Conservation (phyloP, 2,329 filamentous ascomycete genomes). For the Fusarium secorum region DNA sequence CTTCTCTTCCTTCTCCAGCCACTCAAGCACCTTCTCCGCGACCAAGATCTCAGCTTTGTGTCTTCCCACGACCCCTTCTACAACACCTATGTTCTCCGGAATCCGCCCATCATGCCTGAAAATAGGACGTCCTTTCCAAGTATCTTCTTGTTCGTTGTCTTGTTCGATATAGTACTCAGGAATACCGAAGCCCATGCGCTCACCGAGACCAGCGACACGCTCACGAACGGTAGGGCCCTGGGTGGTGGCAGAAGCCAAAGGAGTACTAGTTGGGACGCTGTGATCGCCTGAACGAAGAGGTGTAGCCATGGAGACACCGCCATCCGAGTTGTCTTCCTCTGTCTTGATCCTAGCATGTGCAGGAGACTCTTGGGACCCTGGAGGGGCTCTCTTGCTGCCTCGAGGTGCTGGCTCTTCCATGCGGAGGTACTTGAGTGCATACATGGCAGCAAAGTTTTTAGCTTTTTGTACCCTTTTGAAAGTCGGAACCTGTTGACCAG, state of each 20-base stretch:
- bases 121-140: conserved; percentile 49
- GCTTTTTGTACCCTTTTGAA: conserved; percentile 61
- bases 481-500: conserved; percentile 41
- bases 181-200: conserved; percentile 42
- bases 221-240: conserved; percentile 26
- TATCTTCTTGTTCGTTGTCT: conserved; percentile 28
- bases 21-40: conserved; percentile 50
- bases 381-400: conserved; percentile 5
- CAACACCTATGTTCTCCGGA: conserved; percentile 45
- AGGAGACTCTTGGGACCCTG: conserved; percentile 4
- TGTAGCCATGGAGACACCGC: background rate
- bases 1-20: conserved; percentile 44
- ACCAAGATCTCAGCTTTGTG: conserved; percentile 50
- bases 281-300: background rate
- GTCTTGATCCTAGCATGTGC: conserved; percentile 20
- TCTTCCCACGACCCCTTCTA: conserved; percentile 47
- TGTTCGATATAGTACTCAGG: conserved; percentile 48
- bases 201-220: conserved; percentile 47
- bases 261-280: background rate
- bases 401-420: background rate
- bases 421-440: conserved; percentile 43
- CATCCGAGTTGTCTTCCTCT: conserved; percentile 20
- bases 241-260: background rate
- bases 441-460: conserved; percentile 61
- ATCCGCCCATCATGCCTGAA: conserved; percentile 45